phyloP scores from a whole-genome alignment of 2,329 filamentous ascomycete species.

The Curvularia hawaiiensis region DNA sequence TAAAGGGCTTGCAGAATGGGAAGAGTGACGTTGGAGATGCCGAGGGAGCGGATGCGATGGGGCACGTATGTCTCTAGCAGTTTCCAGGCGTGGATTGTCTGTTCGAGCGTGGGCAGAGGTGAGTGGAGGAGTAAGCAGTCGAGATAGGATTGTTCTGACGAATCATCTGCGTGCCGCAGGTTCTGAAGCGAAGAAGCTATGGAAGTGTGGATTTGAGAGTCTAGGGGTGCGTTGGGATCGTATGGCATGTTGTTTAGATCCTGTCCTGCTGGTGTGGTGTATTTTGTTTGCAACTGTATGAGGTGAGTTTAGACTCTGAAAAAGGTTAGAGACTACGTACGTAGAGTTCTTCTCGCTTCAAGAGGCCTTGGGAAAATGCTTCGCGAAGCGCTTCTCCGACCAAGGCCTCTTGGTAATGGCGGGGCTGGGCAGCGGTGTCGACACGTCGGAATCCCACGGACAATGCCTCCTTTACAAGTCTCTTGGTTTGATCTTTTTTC shows the following conservation, averaged over 20 bases:
- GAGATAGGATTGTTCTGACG: constrained; percentile 55
- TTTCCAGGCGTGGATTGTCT: constrained; percentile 69
- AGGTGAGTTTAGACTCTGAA: background rate
- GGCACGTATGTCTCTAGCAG: constrained; percentile 71
- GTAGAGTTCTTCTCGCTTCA: constrained; percentile 66
- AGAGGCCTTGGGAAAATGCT: constrained; percentile 64
- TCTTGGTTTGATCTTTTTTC: constrained; percentile 73
- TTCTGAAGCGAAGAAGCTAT: constrained; percentile 70
- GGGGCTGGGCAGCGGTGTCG: constrained; percentile 79
- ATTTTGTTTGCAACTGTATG: constrained; percentile 79
- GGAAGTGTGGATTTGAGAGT: constrained; percentile 69
- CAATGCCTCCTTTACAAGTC: constrained; percentile 72
- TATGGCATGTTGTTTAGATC: constrained; percentile 67
- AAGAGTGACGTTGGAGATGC: constrained; percentile 76
- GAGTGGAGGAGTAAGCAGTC: constrained; percentile 66
- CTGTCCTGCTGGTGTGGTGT: constrained; percentile 69
- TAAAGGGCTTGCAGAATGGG: constrained; percentile 61
- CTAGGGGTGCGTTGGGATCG: constrained; percentile 61
- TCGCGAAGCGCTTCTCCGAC: constrained; percentile 70
- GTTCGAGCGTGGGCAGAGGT: constrained; percentile 55
- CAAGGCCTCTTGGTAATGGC: constrained; percentile 75
- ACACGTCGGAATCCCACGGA: constrained; percentile 72
- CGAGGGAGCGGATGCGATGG: constrained; percentile 66
- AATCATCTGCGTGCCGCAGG: constrained; percentile 51
- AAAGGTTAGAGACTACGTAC: constrained; percentile 49